Evolutionary conservation across 306 rosid species (phyloP).

Genomic region (Luffa acutangula): DNA sequence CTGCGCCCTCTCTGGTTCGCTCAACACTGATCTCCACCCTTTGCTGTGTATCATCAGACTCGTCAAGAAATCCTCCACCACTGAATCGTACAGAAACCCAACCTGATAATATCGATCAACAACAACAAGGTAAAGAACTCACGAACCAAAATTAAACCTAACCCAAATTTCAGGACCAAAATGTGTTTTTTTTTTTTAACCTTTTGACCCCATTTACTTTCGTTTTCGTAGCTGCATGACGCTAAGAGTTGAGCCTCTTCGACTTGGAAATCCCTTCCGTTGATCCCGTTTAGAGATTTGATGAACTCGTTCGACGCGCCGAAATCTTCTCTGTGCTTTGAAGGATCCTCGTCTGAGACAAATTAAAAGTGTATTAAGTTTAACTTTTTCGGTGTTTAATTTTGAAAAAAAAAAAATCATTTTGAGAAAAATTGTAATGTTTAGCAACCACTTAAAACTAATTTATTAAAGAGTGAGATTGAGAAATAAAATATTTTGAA

Average conservation of each 20-base stretch:
- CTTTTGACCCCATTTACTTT: constrained; percentile 37
- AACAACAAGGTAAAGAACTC: too few relatives aligned
- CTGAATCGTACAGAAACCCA: constrained; percentile 47
- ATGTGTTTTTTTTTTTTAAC: background rate
- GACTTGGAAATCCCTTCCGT: constrained; percentile 3
- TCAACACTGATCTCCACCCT: constrained; percentile 62
- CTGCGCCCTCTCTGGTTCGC: constrained; percentile 43
- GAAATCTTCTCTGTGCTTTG: constrained; percentile 14
- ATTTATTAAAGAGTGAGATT: too few relatives aligned
- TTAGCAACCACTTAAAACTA: too few relatives aligned
- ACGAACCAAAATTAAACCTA: too few relatives aligned
- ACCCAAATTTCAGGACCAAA: too few relatives aligned
- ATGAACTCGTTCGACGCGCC: constrained; percentile 22
- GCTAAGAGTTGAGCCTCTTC: constrained; percentile 26
- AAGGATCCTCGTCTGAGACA: constrained; percentile 18
- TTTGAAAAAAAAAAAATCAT: too few relatives aligned
- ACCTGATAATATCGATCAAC: constrained; percentile 19
- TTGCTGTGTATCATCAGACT: constrained; percentile 43
- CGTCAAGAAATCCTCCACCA: constrained; percentile 51
- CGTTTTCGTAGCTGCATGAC: constrained; percentile 23
- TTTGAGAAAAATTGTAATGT: too few relatives aligned
- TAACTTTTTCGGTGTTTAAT: too few relatives aligned
- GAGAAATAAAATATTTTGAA: too few relatives aligned
- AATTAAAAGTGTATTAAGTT: background rate
- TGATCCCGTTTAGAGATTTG: constrained; percentile 15